A percentile compares a stretch with the other conserved stretches of the same genome.
These are phyloP conservation scores for Nothophoma quercina DNA, from an alignment of 2,329 filamentous ascomycete species.

Conservation along the genomic window DNA sequence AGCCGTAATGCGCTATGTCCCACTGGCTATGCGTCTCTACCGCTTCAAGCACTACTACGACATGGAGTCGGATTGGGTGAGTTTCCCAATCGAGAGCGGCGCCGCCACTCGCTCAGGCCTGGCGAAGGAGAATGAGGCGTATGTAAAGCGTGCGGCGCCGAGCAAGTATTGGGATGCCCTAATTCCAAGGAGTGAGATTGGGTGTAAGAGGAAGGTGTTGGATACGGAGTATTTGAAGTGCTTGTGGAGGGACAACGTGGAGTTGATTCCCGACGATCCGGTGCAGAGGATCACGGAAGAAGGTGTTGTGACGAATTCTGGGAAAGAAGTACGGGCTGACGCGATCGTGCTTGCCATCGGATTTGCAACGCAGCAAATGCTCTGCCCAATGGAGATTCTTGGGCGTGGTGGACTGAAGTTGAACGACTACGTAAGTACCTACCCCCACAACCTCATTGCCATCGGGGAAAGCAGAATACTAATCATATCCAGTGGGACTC, in stretches of 20 bases:
- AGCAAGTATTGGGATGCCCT: constrained; percentile 54
- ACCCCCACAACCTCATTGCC: background rate
- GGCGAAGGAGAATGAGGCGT: constrained; percentile 51
- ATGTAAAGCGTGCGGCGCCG: constrained; percentile 55
- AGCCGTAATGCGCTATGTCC: constrained; percentile 55
- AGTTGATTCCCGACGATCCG: constrained; percentile 52
- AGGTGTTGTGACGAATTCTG: constrained; percentile 51
- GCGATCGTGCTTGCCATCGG: constrained; percentile 60
- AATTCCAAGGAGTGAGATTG: constrained; percentile 55
- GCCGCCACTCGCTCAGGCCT: constrained; percentile 46
- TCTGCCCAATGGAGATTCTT: constrained; percentile 57
- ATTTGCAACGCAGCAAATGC: constrained; percentile 57
- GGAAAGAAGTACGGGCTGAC: constrained; percentile 52
- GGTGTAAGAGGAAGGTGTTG: constrained; percentile 58
- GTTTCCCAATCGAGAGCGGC: constrained; percentile 52
- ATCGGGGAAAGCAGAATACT: background rate
- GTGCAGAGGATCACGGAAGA: constrained; percentile 49
- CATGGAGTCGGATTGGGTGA: constrained; percentile 55
- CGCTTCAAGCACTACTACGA: constrained; percentile 53
- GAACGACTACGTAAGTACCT: constrained; percentile 46
- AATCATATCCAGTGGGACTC: constrained; percentile 47
- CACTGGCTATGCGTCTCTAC: constrained; percentile 55
- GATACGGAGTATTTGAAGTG: constrained; percentile 57
- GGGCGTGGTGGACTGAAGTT: constrained; percentile 53
- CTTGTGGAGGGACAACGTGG: constrained; percentile 54